Conservation (phyloP, 2,329 filamentous ascomycete genomes). For the Verticillium alfalfae region DNA sequence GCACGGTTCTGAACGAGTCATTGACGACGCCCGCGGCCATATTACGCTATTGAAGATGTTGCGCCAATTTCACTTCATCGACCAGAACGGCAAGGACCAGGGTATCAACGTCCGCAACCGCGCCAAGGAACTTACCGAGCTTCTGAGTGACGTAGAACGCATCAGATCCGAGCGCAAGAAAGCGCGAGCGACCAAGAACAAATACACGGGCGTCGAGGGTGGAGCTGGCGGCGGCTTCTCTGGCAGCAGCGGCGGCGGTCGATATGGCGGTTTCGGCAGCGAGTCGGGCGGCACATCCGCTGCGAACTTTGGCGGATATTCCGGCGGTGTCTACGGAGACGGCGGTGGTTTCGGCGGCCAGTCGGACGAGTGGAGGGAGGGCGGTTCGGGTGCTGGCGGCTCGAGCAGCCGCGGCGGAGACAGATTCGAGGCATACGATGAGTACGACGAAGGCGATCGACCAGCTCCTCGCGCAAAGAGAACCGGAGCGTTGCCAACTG, state of each 20-base stretch:
- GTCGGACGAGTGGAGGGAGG: constrained; percentile 63
- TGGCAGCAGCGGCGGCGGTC: constrained; percentile 38
- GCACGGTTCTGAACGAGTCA: constrained; percentile 94
- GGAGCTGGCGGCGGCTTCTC: constrained; percentile 58
- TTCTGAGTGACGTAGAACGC: constrained; percentile 86
- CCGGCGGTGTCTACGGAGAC: constrained; percentile 83
- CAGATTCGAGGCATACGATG: constrained; percentile 94
- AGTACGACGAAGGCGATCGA: constrained; percentile 73
- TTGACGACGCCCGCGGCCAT: constrained; percentile 94
- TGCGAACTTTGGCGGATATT: constrained; percentile 52
- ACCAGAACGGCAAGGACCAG: constrained; percentile 95
- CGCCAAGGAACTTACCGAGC: constrained; percentile 89
- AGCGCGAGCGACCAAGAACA: constrained; percentile 81
- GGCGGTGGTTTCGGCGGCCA: constrained; percentile 89
- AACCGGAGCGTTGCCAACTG: constrained; percentile 28
- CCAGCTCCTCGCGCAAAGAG: constrained; percentile 39
- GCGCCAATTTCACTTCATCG: constrained; percentile 95
- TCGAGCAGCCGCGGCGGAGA: constrained; percentile 46
- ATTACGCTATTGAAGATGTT: constrained; percentile 97
- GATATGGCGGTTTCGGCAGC: constrained; percentile 89
- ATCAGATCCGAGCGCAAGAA: constrained; percentile 85
- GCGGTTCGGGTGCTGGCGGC: constrained; percentile 26
- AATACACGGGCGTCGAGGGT: constrained; percentile 92
- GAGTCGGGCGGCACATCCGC: constrained; percentile 66
- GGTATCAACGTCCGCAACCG: constrained; percentile 96